Evolutionary conservation across 2,329 filamentous ascomycete genomes (phyloP).

Genomic region (Botrytis elliptica): DNA sequence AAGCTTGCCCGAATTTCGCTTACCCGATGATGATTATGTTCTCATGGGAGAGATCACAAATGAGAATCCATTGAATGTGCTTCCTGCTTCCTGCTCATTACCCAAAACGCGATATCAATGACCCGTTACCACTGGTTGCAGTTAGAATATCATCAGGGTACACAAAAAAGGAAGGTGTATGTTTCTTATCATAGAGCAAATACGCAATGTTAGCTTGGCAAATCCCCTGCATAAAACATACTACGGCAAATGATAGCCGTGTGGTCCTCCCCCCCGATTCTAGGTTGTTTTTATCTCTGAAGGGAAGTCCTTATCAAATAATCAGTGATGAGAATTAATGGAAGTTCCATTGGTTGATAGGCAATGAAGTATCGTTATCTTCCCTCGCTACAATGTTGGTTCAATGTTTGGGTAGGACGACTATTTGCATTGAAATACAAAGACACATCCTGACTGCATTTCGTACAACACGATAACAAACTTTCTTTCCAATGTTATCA

Average conservation of each 20-base stretch:
- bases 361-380: constrained; percentile 6
- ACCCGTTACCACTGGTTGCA: background rate
- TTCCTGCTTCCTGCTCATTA: background rate
- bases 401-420: background rate
- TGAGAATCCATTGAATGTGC: background rate
- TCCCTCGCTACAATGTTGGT: background rate
- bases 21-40: background rate
- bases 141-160: background rate
- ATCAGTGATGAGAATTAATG: background rate
- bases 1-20: background rate
- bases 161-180: background rate
- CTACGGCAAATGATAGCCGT: background rate
- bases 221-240: background rate
- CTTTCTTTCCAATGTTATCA: background rate
- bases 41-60: background rate
- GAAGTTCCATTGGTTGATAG: background rate
- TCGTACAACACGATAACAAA: background rate
- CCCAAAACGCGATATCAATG: background rate
- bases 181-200: background rate
- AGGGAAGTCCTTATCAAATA: background rate
- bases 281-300: background rate
- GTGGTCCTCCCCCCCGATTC: background rate
- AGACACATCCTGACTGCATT: background rate
- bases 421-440: background rate
- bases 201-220: background rate